phyloP scores from a whole-genome alignment of 352 stramenopile genomes.

The Pythium chondricola region DNA sequence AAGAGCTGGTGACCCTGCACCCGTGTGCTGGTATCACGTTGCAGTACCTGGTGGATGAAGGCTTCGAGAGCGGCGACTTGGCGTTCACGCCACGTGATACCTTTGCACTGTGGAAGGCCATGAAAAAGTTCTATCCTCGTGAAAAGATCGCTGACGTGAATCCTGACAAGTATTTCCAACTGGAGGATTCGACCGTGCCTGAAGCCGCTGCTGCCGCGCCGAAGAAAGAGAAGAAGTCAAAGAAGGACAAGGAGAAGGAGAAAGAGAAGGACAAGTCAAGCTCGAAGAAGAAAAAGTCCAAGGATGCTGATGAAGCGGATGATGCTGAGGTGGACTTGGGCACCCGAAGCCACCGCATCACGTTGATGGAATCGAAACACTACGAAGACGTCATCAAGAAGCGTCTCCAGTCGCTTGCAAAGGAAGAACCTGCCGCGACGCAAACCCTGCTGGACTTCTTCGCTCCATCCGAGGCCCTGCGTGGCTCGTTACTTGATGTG shows the following conservation, averaged over 20 bases:
- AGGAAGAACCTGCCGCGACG: conserved; percentile 87
- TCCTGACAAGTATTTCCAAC: conserved; percentile 93
- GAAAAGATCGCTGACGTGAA: conserved; percentile 89
- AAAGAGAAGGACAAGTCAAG: conserved; percentile 28
- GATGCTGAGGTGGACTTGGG: conserved; percentile 58
- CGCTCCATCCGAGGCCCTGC: conserved; percentile 52
- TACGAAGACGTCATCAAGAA: conserved; percentile 97
- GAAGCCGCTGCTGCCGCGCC: conserved; percentile 13
- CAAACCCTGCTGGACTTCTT: conserved; percentile 80
- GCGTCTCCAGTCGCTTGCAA: conserved; percentile 83
- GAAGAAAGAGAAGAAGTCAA: conserved; percentile 30
- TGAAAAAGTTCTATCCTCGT: conserved; percentile 63
- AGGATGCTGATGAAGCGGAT: conserved; percentile 67
- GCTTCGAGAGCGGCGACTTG: conserved; percentile 75
- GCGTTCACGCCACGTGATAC: conserved; percentile 97
- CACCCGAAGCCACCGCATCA: conserved; percentile 90
- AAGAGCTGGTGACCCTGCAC: conserved; percentile 75
- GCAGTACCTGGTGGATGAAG: conserved; percentile 79
- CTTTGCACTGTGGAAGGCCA: conserved; percentile 92
- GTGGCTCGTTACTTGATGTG: conserved; percentile 49
- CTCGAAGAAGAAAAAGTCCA: conserved; percentile 54
- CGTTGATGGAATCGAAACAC: conserved; percentile 95
- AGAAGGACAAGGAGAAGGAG: conserved; percentile 28
- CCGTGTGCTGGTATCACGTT: conserved; percentile 79
- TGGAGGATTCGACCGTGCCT: conserved; percentile 26